phyloP scores from a whole-genome alignment of 179 eudicot genomes.

The Silene coronaria region DNA sequence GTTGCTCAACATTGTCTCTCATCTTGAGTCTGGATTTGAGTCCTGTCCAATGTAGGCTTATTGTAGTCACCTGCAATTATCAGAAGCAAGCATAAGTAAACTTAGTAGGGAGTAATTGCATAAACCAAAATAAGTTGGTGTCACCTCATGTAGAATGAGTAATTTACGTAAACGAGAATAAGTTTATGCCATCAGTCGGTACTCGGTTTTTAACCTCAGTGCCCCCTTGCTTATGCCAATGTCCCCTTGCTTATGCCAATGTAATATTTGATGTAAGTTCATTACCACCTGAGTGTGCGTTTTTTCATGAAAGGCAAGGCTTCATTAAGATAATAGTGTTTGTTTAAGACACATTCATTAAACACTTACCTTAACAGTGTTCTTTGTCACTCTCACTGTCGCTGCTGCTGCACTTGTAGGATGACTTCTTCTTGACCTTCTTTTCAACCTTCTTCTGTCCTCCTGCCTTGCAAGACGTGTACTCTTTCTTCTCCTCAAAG shows the following conservation, averaged over 20 bases:
- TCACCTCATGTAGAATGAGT: background rate
- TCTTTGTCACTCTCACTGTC: conserved; percentile 26
- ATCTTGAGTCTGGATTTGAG: background rate
- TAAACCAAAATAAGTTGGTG: background rate
- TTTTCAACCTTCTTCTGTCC: conserved; percentile 4
- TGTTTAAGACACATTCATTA: background rate
- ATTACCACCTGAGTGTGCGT: no score
- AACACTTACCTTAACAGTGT: conserved; percentile 24
- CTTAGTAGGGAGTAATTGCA: background rate
- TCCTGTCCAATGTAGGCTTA: background rate
- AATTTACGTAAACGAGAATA: no score
- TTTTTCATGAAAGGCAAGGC: conserved; percentile 8
- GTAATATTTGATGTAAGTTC: no score
- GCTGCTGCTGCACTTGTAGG: conserved; percentile 24
- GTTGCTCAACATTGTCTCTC: conserved; percentile 9
- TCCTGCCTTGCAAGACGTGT: conserved; percentile 19
- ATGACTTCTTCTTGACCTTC: conserved; percentile 26
- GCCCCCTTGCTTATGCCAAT: no score
- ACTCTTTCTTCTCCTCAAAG: conserved; percentile 23
- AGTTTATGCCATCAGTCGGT: no score
- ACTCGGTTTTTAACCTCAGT: no score
- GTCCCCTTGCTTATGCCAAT: no score
- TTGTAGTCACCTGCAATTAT: conserved; percentile 11
- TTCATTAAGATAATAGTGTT: background rate
- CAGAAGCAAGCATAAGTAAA: conserved; percentile 15